Evolutionary conservation across 108 stramenopile species (phyloP).

Genomic region (Cyclotella cryptica): DNA sequence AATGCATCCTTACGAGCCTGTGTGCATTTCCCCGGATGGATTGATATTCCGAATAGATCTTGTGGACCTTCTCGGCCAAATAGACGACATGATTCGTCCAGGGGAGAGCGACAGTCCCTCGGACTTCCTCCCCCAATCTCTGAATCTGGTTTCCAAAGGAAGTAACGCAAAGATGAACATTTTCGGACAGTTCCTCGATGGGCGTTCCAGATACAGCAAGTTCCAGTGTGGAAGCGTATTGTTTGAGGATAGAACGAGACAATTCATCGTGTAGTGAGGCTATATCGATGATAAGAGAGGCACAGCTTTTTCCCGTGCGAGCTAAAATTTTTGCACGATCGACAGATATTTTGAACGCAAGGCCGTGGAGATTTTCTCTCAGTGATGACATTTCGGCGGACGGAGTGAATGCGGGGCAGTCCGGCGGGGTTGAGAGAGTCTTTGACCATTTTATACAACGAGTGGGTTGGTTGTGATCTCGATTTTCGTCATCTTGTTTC

Average conservation of each 20-base stretch:
- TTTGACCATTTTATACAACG: too few species aligned
- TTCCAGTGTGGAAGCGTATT: constrained; percentile 14
- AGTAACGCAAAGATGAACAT: constrained; percentile 33
- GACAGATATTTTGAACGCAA: too few species aligned
- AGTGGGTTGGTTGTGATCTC: too few species aligned
- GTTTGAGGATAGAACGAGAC: constrained; percentile 15
- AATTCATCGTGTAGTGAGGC: constrained; percentile 44
- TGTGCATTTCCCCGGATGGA: constrained; percentile 20
- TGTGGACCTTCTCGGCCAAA: constrained; percentile 19
- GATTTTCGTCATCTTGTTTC: too few species aligned
- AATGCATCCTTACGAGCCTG: constrained; percentile 41
- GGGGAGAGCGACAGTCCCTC: constrained; percentile 29
- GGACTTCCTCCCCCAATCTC: constrained; percentile 8
- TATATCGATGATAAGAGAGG: constrained; percentile 37
- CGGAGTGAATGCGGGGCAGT: too few species aligned
- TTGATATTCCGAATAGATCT: constrained; percentile 28
- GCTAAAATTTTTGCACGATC: too few species aligned
- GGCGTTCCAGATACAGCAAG: constrained; percentile 24
- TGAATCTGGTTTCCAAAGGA: constrained; percentile 28
- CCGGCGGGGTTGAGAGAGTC: too few species aligned
- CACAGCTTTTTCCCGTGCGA: constrained; percentile 28
- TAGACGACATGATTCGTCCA: constrained; percentile 3
- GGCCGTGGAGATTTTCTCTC: too few species aligned
- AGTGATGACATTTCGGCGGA: too few species aligned
- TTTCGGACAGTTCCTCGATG: constrained; percentile 20